A percentile compares a stretch with the other conserved stretches of the same genome.
phyloP scores from a whole-genome alignment of 768 basidiomycete genomes.

The Boletus subcaerulescens region DNA sequence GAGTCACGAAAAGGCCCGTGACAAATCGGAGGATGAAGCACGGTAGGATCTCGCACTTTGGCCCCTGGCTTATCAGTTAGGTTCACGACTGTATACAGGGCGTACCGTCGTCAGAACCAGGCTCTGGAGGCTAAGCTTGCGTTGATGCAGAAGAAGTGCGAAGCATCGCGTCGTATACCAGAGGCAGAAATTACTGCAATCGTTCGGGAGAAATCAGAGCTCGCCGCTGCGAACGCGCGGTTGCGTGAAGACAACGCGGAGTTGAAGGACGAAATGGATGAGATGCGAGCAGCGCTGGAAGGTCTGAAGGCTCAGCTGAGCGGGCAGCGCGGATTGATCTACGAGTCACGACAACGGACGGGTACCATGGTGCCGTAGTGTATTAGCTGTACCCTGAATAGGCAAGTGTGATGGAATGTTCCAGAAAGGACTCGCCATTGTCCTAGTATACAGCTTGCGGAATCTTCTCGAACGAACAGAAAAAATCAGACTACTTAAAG shows the following conservation, averaged over 20 bases:
- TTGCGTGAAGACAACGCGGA: constrained; percentile 59
- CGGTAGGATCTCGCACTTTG: constrained; percentile 41
- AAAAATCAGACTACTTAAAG: constrained; percentile 36
- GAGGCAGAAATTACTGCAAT: constrained; percentile 45
- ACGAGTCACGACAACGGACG: constrained; percentile 47
- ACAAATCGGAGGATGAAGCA: constrained; percentile 53
- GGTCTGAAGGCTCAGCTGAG: constrained; percentile 55
- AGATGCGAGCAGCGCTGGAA: constrained; percentile 70
- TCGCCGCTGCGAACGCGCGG: constrained; percentile 49
- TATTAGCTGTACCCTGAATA: constrained; percentile 16
- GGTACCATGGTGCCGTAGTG: constrained; percentile 2
- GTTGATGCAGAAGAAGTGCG: constrained; percentile 42
- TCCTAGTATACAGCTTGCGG: constrained; percentile 20
- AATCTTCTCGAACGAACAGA: constrained; percentile 44
- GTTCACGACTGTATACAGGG: constrained; percentile 34
- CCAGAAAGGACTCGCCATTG: constrained; percentile 26
- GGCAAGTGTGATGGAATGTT: constrained; percentile 35
- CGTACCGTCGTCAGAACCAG: constrained; percentile 58
- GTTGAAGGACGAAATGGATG: constrained; percentile 55
- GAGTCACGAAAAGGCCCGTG: constrained; percentile 52
- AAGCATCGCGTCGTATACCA: constrained; percentile 34
- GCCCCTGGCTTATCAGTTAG: neutral
- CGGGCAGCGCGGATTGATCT: constrained; percentile 43
- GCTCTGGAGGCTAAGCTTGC: constrained; percentile 56
- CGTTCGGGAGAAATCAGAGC: constrained; percentile 42